phyloP scores from a whole-genome alignment of 169 alveolate genomes.

The Plasmodium vivax region DNA sequence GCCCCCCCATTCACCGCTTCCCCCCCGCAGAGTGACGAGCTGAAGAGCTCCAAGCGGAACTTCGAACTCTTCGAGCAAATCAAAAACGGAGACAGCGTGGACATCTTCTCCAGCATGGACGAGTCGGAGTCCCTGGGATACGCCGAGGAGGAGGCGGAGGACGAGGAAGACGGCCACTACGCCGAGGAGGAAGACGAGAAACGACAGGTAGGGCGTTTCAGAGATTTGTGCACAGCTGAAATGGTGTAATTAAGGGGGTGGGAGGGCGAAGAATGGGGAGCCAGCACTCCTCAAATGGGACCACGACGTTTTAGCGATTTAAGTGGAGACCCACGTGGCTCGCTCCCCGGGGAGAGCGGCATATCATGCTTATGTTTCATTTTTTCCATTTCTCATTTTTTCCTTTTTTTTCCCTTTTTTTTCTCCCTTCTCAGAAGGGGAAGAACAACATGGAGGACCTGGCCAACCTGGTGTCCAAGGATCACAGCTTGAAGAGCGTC shows the following conservation, averaged over 20 bases:
- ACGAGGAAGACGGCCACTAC: neutral
- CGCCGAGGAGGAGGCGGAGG: constrained; percentile 3
- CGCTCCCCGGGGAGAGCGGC: neutral
- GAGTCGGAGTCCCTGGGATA: constrained; percentile 3
- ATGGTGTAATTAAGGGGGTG: neutral
- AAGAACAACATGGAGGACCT: neutral
- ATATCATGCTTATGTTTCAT: neutral
- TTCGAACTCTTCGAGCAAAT: constrained; percentile 16
- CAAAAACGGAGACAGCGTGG: constrained; percentile 65
- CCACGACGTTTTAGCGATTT: neutral
- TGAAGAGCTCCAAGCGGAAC: constrained; percentile 18
- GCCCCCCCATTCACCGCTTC: neutral
- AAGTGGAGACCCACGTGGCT: neutral
- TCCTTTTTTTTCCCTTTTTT: neutral
- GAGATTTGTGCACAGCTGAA: neutral
- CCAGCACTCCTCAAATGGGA: neutral
- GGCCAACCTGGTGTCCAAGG: constrained; percentile 10
- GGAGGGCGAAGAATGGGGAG: neutral
- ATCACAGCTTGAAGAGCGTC: constrained; percentile 11
- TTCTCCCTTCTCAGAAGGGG: neutral
- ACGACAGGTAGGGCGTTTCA: neutral
- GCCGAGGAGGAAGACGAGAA: neutral
- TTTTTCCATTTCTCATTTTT: neutral
- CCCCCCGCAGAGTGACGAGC: constrained; percentile 17
- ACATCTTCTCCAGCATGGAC: constrained; percentile 61